Base-by-base conservation (phyloP, 495 filamentous ascomycete genomes). In the Tuber indicum region DNA sequence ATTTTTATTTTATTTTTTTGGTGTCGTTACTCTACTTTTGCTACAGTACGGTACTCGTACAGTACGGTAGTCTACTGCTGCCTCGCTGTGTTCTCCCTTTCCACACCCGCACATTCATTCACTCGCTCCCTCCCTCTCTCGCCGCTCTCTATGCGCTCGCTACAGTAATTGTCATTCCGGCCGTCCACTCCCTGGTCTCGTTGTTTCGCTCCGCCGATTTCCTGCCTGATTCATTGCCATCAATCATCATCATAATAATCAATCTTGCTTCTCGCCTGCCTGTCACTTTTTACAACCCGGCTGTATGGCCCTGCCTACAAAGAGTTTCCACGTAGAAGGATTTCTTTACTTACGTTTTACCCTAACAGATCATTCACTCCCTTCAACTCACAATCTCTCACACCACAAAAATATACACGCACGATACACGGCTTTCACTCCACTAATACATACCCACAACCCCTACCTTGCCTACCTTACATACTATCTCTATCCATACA, bases 71-170 rank as follows among this genome's bases (percentile, higher is more conserved):
- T 32, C 32, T 32, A 52, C 39, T 76, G 52, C 77, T 74, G 45
- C 75, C 76, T 76, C 58, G 77, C 43, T 75, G 44, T 47, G 44
- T 47, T 79, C 49, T 78, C 58, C 58, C 58, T 32, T 66, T 66
- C 58, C 58, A 19, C 58, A 66, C 58, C 36, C 26, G 58, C 58
- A 66, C 58, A 32, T 62, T 62, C 26, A 8, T 23, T 58, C 47
- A 17, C 6, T 52, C 45, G 0, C 21, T 9, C 23, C 0, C 58
- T 36, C 58, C 32, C 58, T 66, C 26, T 36, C 26, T 36, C 58
- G 58, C 52, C 52, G 52, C 52, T 62, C 52, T 52, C 49, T 62
- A 32, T 32, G 12, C 58, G 32, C 58, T 66, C 58, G 58, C 26
- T 36, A 36, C 58, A 66, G 58, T 66, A 66, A 19, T 66, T 36